Conservation (phyloP, 2,329 filamentous ascomycete genomes). For the Aspergillaceae sp. region DNA sequence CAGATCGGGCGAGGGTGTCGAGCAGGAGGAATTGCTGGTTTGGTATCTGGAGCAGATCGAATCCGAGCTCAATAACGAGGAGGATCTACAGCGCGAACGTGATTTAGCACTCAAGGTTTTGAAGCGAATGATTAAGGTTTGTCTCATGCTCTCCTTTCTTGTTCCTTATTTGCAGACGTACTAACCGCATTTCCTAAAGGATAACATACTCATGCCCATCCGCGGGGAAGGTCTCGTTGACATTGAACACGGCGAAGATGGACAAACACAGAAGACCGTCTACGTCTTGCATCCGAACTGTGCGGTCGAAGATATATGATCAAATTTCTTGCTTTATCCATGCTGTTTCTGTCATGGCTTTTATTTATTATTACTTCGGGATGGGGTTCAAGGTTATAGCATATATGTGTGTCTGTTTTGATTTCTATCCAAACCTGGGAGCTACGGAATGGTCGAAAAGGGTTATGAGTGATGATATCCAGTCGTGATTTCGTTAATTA, state of each 20-base stretch:
- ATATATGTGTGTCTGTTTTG: neutral
- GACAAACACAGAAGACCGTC: constrained; percentile 46
- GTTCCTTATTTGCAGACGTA: neutral
- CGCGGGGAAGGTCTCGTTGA: constrained; percentile 84
- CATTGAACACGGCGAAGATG: constrained; percentile 50
- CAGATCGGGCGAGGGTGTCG: constrained; percentile 68
- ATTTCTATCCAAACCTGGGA: too few species aligned
- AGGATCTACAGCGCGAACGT: constrained; percentile 70
- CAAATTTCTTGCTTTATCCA: constrained; percentile 2
- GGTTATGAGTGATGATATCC: constrained; percentile 27
- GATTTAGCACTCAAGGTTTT: constrained; percentile 72
- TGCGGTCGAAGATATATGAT: constrained; percentile 55
- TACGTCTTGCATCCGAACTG: constrained; percentile 95
- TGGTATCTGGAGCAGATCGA: constrained; percentile 95
- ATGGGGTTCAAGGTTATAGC: constrained; percentile 1
- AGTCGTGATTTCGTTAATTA: constrained; percentile 6
- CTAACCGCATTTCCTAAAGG: constrained; percentile 28
- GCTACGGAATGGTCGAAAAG: constrained; percentile 11
- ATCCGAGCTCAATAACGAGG: constrained; percentile 67
- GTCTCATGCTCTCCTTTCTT: constrained; percentile 15
- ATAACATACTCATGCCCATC: constrained; percentile 52
- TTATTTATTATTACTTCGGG: too few species aligned
- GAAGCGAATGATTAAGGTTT: constrained; percentile 91
- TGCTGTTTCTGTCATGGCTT: neutral
- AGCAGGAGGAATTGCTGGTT: constrained; percentile 68